phyloP scores from a whole-genome alignment of 2,329 filamentous ascomycete species.

The Aspergillus tubingensis region DNA sequence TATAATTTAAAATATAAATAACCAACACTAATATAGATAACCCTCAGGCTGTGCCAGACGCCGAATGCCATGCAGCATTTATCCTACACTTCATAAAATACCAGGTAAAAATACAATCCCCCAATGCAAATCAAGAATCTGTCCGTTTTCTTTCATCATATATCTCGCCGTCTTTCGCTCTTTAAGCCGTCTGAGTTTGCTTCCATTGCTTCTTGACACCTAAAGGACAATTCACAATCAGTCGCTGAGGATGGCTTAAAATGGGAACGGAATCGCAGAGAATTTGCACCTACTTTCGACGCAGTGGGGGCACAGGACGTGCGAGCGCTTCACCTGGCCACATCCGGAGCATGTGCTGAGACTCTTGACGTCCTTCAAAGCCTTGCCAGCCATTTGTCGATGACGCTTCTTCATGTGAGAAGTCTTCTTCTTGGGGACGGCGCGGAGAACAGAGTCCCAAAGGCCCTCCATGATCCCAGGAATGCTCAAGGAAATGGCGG shows the following conservation, averaged over 20 bases:
- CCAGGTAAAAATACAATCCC: constrained; percentile 27
- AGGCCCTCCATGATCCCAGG: constrained; percentile 75
- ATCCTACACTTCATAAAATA: constrained; percentile 28
- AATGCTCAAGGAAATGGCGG: constrained; percentile 61
- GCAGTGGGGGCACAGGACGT: constrained; percentile 85
- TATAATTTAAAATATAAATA: neutral
- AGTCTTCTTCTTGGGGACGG: constrained; percentile 98
- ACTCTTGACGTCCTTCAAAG: constrained; percentile 82
- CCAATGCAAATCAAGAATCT: constrained; percentile 9
- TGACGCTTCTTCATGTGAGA: constrained; percentile 94
- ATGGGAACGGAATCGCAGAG: neutral
- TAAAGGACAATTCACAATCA: constrained; percentile 19
- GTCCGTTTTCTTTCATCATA: constrained; percentile 10
- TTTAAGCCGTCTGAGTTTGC: constrained; percentile 34
- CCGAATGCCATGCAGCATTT: constrained; percentile 41
- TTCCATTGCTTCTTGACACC: constrained; percentile 52
- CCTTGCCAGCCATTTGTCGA: constrained; percentile 94
- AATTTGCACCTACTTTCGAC: constrained; percentile 66
- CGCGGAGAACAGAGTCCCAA: constrained; percentile 89
- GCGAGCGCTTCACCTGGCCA: constrained; percentile 82
- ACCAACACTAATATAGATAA: constrained; percentile 12
- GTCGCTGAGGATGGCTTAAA: constrained; percentile 6
- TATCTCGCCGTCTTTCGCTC: constrained; percentile 1
- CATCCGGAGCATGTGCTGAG: constrained; percentile 89
- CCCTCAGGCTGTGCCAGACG: constrained; percentile 34